Conservation (phyloP, 305 asterid species). For the Fraxinus velutina region DNA sequence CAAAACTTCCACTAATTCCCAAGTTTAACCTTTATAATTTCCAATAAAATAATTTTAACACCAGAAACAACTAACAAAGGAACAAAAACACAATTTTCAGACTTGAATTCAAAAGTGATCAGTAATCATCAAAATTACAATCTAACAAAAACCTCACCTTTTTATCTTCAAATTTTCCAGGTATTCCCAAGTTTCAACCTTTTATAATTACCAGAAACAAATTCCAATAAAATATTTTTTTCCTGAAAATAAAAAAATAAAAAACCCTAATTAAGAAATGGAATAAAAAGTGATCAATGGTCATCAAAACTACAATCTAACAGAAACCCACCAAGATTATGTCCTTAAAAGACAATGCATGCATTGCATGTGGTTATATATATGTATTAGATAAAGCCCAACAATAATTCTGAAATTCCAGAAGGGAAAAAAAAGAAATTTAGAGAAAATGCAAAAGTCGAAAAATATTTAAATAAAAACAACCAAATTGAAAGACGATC, state of each 20-base stretch:
- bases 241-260: conserved; percentile 30
- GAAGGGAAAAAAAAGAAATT: neutral
- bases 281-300: conserved; percentile 33
- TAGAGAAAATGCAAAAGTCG: conserved; percentile 2
- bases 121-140: conserved; percentile 35
- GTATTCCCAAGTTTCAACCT: conserved; percentile 33
- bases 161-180: conserved; percentile 37
- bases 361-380: conserved; percentile 30
- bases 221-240: neutral
- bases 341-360: conserved; percentile 26
- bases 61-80: conserved; percentile 28
- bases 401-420: conserved; percentile 10
- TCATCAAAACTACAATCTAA: conserved; percentile 36
- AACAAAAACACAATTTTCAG: conserved; percentile 38
- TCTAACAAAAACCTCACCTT: conserved; percentile 29
- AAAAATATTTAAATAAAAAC: conserved; percentile 17
- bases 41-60: neutral
- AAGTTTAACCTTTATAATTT: conserved; percentile 29
- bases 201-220: conserved; percentile 29
- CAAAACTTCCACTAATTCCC: conserved; percentile 33
- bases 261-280: conserved; percentile 13
- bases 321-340: conserved; percentile 31
- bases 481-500: conserved; percentile 29
- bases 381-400: conserved; percentile 26
- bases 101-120: conserved; percentile 30